These are phyloP conservation scores for Cryptosporidium andersoni DNA, from an alignment of 169 alveolate genomes.

Conservation along the genomic window DNA sequence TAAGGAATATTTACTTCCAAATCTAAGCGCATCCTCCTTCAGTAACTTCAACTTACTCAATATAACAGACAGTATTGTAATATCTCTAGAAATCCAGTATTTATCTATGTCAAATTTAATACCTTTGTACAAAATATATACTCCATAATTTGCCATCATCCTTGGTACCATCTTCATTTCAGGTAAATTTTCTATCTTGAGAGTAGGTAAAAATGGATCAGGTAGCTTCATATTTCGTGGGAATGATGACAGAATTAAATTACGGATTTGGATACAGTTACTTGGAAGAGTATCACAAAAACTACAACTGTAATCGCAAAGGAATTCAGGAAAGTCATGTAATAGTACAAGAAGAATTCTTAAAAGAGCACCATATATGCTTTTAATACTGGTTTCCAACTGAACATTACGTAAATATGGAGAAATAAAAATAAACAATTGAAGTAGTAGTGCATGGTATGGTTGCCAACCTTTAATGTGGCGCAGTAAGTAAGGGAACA, in stretches of 20 bases:
- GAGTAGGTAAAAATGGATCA: slow-evolving; percentile 89
- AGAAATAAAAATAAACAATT: slow-evolving; percentile 77
- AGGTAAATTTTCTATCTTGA: slow-evolving; percentile 88
- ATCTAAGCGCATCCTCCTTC: slow-evolving; percentile 51
- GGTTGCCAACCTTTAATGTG: slow-evolving; percentile 80
- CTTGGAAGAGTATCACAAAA: slow-evolving; percentile 90
- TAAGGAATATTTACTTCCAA: slow-evolving; percentile 42
- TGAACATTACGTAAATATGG: slow-evolving; percentile 74
- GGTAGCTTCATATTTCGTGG: slow-evolving; percentile 93
- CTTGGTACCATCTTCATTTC: slow-evolving; percentile 88
- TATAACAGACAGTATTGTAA: slow-evolving; percentile 41
- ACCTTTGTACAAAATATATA: slow-evolving; percentile 17
- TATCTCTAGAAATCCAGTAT: slow-evolving; percentile 68
- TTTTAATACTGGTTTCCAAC: slow-evolving; percentile 56
- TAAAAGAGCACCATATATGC: slow-evolving; percentile 80
- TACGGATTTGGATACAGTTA: slow-evolving; percentile 91
- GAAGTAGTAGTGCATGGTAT: slow-evolving; percentile 77
- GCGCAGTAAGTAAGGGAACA: slow-evolving; percentile 87
- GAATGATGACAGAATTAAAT: slow-evolving; percentile 92
- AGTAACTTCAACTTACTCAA: slow-evolving; percentile 26
- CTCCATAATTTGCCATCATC: slow-evolving; percentile 74
- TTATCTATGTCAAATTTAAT: slow-evolving; percentile 27
- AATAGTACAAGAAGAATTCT: slow-evolving; percentile 87
- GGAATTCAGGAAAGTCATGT: slow-evolving; percentile 95
- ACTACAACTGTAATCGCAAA: slow-evolving; percentile 89